A percentile compares a stretch with the other conserved stretches of the same genome.
Evolutionary conservation across 257 asterid genomes (phyloP).

Genomic region (Nicotiana sylvestris): DNA sequence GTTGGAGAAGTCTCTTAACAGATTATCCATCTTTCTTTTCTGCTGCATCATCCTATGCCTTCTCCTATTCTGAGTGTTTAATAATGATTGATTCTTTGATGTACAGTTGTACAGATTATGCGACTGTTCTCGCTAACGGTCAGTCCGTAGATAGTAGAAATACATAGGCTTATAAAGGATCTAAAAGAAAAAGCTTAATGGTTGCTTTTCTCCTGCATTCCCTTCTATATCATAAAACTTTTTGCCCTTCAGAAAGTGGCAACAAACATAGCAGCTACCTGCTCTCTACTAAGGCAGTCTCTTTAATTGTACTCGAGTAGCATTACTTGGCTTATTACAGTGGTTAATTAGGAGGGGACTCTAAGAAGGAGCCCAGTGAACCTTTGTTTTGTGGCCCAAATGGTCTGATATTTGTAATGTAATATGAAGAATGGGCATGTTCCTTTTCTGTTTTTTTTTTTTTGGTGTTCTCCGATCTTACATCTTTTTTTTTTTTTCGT

Average conservation of each 20-base stretch:
- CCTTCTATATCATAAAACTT: not conserved
- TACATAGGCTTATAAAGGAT: conserved; percentile 20
- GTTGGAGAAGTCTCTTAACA: conserved; percentile 69
- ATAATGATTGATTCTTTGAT: not conserved
- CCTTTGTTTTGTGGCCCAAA: not conserved
- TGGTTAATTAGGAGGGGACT: not conserved
- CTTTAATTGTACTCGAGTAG: not conserved
- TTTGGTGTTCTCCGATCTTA: not conserved
- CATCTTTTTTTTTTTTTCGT: not conserved
- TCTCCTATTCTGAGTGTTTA: conserved; percentile 47
- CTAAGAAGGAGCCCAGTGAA: conserved; percentile 3
- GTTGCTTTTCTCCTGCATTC: conserved; percentile 9
- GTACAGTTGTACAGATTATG: conserved; percentile 33
- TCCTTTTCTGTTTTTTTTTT: not conserved
- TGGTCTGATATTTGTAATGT: not conserved
- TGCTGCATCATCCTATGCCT: conserved; percentile 75
- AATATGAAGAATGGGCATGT: not conserved
- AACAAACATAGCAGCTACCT: not conserved
- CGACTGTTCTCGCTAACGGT: conserved; percentile 19
- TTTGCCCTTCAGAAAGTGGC: not conserved
- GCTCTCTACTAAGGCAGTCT: not conserved
- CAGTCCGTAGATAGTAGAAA: conserved; percentile 21
- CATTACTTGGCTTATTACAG: not conserved
- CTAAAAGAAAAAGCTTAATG: conserved; percentile 7
- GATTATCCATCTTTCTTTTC: conserved; percentile 61